Conservation (phyloP, 2,329 filamentous ascomycete species). For the Penicillium crustosum region DNA sequence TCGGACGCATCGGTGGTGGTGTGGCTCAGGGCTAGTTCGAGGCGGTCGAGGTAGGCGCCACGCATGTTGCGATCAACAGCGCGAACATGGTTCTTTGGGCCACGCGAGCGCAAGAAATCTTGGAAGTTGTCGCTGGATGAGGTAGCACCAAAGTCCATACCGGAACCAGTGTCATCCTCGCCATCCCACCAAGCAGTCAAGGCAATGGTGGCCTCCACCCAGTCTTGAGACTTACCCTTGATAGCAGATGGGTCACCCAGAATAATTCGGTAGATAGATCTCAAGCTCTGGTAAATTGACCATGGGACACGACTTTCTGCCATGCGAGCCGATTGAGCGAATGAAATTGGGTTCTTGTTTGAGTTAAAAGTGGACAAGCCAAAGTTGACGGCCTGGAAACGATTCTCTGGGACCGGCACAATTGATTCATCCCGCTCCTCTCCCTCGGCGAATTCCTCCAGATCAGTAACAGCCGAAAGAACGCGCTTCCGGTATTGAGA, state of each 20-base stretch:
- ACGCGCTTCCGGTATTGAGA: constrained; percentile 76
- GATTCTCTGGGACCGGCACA: constrained; percentile 41
- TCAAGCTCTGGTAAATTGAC: constrained; percentile 83
- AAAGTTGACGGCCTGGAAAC: constrained; percentile 51
- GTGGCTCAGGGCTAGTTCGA: constrained; percentile 67
- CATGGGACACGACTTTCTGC: constrained; percentile 86
- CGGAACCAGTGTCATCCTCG: constrained; percentile 56
- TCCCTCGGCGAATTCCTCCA: constrained; percentile 78
- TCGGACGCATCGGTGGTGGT: constrained; percentile 66
- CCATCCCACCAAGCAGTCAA: constrained; percentile 93
- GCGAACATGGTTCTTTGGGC: constrained; percentile 39
- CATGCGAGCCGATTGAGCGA: constrained; percentile 66
- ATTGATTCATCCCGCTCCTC: constrained; percentile 52
- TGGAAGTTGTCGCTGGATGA: constrained; percentile 18
- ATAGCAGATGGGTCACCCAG: constrained; percentile 75
- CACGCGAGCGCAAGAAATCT: constrained; percentile 26
- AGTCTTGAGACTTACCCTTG: constrained; percentile 76
- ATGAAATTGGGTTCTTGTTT: constrained; percentile 55
- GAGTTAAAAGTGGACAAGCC: constrained; percentile 44
- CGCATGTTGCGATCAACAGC: constrained; percentile 55
- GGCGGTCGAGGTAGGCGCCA: constrained; percentile 70
- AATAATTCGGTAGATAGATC: constrained; percentile 76
- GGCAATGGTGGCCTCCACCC: constrained; percentile 84
- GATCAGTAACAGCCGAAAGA: constrained; percentile 64
- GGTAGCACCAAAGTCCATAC: constrained; percentile 26